These are phyloP conservation scores for Leccinum ponderosum DNA, from an alignment of 1,284 basidiomycete species.

Conservation along the genomic window DNA sequence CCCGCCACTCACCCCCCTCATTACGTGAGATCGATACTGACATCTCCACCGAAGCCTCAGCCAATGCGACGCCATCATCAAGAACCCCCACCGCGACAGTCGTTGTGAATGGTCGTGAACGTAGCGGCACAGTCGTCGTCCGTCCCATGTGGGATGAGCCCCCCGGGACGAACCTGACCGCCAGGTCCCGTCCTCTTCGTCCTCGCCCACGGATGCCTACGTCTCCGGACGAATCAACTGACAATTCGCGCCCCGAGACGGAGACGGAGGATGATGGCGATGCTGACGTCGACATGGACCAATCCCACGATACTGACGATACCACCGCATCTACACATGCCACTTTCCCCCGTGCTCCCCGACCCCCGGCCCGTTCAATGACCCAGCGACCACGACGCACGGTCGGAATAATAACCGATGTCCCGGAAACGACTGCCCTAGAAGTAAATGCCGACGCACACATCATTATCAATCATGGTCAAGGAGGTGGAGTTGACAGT, in stretches of 20 bases:
- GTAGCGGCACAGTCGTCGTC: slow-evolving; percentile 74
- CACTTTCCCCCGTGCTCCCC: slow-evolving; percentile 42
- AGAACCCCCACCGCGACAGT: slow-evolving; percentile 61
- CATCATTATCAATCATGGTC: slow-evolving; percentile 64
- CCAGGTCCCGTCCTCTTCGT: slow-evolving; percentile 36
- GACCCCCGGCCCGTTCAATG: slow-evolving; percentile 41
- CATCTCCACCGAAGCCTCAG: slow-evolving; percentile 59
- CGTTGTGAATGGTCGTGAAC: slow-evolving; percentile 56
- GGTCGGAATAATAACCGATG: slow-evolving; percentile 65
- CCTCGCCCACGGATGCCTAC: slow-evolving; percentile 37
- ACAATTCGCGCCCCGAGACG: slow-evolving; percentile 62
- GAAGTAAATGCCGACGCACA: slow-evolving; percentile 57
- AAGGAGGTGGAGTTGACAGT: slow-evolving; percentile 43
- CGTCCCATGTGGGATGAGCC: slow-evolving; percentile 60
- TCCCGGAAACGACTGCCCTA: slow-evolving; percentile 41
- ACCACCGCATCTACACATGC: slow-evolving; percentile 29
- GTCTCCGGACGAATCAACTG: slow-evolving; percentile 55
- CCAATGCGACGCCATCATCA: slow-evolving; percentile 58
- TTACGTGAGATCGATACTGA: slow-evolving; percentile 51
- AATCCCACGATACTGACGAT: slow-evolving; percentile 44
- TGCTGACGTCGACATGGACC: slow-evolving; percentile 53
- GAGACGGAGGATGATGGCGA: slow-evolving; percentile 76
- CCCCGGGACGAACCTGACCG: slow-evolving; percentile 21
- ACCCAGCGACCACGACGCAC: slow-evolving; percentile 44
- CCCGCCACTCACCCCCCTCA: slow-evolving; percentile 27